phyloP scores from a whole-genome alignment of 225 moss, liverwort and hornwort species.

The Takakia lepidozioides region DNA sequence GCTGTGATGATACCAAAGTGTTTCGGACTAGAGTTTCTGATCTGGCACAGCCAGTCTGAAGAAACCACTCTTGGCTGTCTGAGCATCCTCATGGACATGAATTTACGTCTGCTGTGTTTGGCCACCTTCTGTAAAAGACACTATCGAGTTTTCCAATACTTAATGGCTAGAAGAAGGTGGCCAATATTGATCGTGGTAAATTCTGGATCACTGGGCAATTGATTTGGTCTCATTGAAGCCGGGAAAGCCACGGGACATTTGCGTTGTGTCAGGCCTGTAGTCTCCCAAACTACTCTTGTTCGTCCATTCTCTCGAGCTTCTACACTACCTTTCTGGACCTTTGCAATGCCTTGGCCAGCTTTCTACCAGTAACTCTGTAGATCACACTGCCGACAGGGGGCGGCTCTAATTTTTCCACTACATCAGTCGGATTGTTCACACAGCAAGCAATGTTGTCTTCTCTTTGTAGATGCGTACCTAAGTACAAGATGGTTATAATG shows the following conservation, averaged over 20 bases:
- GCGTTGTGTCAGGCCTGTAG: no score
- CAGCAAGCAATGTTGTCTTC: no score
- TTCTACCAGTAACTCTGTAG: no score
- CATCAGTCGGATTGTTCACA: no score
- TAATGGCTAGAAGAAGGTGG: slow-evolving; percentile 8
- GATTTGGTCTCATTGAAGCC: slow-evolving; percentile 9
- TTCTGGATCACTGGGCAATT: slow-evolving; percentile 8
- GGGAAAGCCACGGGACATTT: slow-evolving; percentile 15
- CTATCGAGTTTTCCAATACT: slow-evolving; percentile 9
- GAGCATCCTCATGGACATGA: not conserved
- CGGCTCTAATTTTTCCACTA: no score
- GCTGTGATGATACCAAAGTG: slow-evolving; percentile 16
- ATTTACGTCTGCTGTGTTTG: not conserved
- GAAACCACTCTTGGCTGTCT: slow-evolving; percentile 7
- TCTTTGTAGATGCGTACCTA: no score
- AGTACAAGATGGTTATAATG: no score
- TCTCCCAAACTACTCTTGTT: no score
- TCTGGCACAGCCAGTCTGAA: slow-evolving; percentile 9
- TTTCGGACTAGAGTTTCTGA: slow-evolving; percentile 13
- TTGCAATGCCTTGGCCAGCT: no score
- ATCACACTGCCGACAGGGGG: no score
- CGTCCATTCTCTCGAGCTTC: no score
- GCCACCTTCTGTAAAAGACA: not conserved
- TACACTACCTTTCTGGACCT: no score
- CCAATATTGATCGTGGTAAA: slow-evolving; percentile 2